Conservation (phyloP, 371 early-diverging fungal genomes). For the Saksenaea vasiformis region DNA sequence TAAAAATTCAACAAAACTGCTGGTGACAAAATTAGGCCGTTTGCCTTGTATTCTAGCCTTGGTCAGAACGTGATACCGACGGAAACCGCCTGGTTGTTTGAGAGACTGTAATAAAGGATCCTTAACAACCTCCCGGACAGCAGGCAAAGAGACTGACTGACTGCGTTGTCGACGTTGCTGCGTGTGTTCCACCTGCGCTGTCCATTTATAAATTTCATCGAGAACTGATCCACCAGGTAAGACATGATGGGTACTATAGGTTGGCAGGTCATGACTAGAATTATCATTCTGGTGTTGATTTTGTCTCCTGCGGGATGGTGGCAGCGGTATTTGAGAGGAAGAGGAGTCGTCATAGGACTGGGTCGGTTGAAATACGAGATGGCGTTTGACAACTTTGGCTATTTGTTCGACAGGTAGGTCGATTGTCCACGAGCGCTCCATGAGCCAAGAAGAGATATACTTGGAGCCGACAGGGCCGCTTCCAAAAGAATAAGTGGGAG, state of each 20-base stretch:
- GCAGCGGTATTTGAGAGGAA: slow-evolving; percentile 23
- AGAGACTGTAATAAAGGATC: slow-evolving; percentile 49
- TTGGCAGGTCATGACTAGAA: slow-evolving; percentile 16
- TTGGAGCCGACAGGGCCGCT: neutral
- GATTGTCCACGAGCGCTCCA: slow-evolving; percentile 51
- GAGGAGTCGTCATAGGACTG: slow-evolving; percentile 26
- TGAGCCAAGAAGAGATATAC: slow-evolving; percentile 7
- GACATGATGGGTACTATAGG: slow-evolving; percentile 40
- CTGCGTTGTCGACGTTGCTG: slow-evolving; percentile 56
- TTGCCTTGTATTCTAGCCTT: slow-evolving; percentile 74
- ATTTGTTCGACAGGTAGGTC: slow-evolving; percentile 71
- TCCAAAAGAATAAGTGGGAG: neutral
- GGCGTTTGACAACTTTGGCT: slow-evolving; percentile 71
- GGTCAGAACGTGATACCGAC: slow-evolving; percentile 79
- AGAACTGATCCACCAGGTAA: slow-evolving; percentile 81
- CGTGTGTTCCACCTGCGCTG: slow-evolving; percentile 70
- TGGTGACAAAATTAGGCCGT: slow-evolving; percentile 73
- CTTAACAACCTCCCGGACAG: slow-evolving; percentile 27
- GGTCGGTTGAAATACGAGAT: slow-evolving; percentile 60
- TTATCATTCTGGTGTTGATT: slow-evolving; percentile 25
- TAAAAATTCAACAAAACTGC: slow-evolving; percentile 92
- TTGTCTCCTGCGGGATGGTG: slow-evolving; percentile 26
- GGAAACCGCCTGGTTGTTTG: slow-evolving; percentile 86
- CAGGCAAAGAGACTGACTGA: slow-evolving; percentile 59
- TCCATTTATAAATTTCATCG: slow-evolving; percentile 92